These are phyloP conservation scores for Xylaria grammica DNA, from an alignment of 495 filamentous ascomycete species.

Conservation along the genomic window DNA sequence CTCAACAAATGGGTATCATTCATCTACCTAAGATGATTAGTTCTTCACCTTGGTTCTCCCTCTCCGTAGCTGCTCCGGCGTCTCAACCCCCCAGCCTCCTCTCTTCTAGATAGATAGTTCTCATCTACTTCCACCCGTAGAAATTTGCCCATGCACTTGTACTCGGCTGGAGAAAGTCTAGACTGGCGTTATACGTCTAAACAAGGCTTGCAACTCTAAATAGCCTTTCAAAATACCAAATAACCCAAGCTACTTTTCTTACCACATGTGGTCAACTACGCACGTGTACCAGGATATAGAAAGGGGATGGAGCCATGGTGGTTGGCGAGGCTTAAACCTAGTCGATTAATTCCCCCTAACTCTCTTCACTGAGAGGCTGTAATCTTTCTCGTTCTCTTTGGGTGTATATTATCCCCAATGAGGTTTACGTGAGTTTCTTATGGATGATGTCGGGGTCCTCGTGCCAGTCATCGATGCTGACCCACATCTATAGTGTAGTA, in stretches of 20 bases:
- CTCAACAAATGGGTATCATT: slow-evolving; percentile 44
- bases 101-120: background rate
- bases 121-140: background rate
- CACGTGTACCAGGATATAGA: background rate
- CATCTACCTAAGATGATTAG: slow-evolving; percentile 31
- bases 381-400: background rate
- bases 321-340: background rate
- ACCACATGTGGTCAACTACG: slow-evolving; percentile 1
- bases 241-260: background rate
- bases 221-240: slow-evolving; percentile 4
- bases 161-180: slow-evolving; percentile 10
- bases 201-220: background rate
- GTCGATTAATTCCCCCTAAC: slow-evolving; percentile 1
- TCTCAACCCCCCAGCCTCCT: background rate
- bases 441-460: slow-evolving; percentile 99
- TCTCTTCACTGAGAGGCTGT: background rate
- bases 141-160: background rate
- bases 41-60: background rate
- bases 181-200: background rate
- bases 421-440: slow-evolving; percentile 82
- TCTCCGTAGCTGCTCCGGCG: background rate
- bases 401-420: background rate
- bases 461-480: slow-evolving; percentile 98
- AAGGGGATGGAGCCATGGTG: background rate
- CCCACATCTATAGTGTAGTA: slow-evolving; percentile 80